Evolutionary conservation across 192 early-diverging fungal genomes (phyloP), one percentile per base, ranked within the genome.

Genomic region (Rhizophagus prolifer): DNA sequence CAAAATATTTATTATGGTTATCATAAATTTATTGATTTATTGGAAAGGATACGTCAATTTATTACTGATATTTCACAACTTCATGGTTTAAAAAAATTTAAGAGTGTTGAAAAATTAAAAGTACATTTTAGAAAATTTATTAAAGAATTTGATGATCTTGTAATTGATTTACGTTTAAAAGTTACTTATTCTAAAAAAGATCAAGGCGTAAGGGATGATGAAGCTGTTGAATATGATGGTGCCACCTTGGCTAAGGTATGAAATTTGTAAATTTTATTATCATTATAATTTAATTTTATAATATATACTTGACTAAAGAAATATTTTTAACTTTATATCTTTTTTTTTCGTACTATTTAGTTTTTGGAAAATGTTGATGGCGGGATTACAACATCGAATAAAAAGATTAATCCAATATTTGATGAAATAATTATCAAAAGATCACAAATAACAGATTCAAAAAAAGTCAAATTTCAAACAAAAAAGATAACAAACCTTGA

Each of bases 71-170:
- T 70, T 23, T 70, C 68, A 7, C 38, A 70, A 70, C 68, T 70
- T 54, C n/a, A 70, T 70, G 68, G 68, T 44, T 70, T 70, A 25
- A n/a, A 26, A 50, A 70, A 70, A 46, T 70, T 70, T 46, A 16
- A 7, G 1, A 23, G 44, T 50, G 25, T 50, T 47, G n/a, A 47
- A 25, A n/a, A 23, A 28, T 47, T 70, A 14, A 47, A 50, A 70
- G 44, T 30, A 47, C 38, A 70, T 44, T 70, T 70, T 70, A 13
- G 8, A 28, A 28, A 30, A 8, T 19, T 70, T 16, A 47, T 50
- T 50, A 28, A 16, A 7, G 68, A 70, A 16, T 70, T 28, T 70
- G 68, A 70, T 70, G 23, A 26, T 9, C 14, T 50, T 5, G 25
- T 70, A 26, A 28, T 14, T 12, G 9, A 23, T 50, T 70, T 70